These are phyloP conservation scores for Rhynchosporium graminicola DNA, from an alignment of 2,329 filamentous ascomycete genomes.

Conservation along the genomic window DNA sequence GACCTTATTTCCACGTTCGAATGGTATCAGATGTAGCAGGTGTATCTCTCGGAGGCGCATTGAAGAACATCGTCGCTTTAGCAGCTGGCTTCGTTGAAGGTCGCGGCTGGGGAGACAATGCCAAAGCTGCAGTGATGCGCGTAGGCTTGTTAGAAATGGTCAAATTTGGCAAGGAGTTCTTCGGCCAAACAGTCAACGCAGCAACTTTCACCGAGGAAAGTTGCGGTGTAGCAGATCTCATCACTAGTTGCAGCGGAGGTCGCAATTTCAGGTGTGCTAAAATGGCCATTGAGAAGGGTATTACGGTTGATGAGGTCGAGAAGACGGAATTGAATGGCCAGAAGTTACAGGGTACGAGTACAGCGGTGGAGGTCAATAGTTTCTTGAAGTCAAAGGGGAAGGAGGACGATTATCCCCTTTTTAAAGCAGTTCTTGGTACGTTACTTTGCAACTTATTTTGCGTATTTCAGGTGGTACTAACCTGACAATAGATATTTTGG, in stretches of 20 bases:
- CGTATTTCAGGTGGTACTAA: slow-evolving; percentile 18
- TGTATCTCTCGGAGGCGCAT: slow-evolving; percentile 87
- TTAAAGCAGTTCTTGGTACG: slow-evolving; percentile 75
- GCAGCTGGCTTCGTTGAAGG: slow-evolving; percentile 95
- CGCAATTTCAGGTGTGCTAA: slow-evolving; percentile 94
- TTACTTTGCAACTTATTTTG: neutral
- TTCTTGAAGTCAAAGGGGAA: slow-evolving; percentile 79
- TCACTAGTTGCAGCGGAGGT: slow-evolving; percentile 89
- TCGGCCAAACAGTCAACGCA: slow-evolving; percentile 75
- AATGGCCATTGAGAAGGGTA: slow-evolving; percentile 76
- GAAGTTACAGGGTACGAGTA: slow-evolving; percentile 92
- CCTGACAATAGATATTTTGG: slow-evolving; percentile 57
- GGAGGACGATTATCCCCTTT: slow-evolving; percentile 85
- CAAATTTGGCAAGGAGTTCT: slow-evolving; percentile 92
- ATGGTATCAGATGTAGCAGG: slow-evolving; percentile 95
- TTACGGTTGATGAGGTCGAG: slow-evolving; percentile 86
- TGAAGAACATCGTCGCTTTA: slow-evolving; percentile 96
- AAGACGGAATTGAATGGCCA: slow-evolving; percentile 89
- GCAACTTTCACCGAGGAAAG: slow-evolving; percentile 96
- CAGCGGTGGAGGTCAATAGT: slow-evolving; percentile 85
- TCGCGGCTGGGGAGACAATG: slow-evolving; percentile 96
- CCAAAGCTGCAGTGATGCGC: slow-evolving; percentile 98
- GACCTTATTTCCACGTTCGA: slow-evolving; percentile 95
- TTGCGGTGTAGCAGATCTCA: slow-evolving; percentile 91
- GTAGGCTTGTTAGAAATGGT: slow-evolving; percentile 96